Percentiles rank a stretch among this genome's conserved stretches.
These are phyloP conservation scores for Xylaria flabelliformis DNA, from an alignment of 495 filamentous ascomycete species.

Conservation along the genomic window DNA sequence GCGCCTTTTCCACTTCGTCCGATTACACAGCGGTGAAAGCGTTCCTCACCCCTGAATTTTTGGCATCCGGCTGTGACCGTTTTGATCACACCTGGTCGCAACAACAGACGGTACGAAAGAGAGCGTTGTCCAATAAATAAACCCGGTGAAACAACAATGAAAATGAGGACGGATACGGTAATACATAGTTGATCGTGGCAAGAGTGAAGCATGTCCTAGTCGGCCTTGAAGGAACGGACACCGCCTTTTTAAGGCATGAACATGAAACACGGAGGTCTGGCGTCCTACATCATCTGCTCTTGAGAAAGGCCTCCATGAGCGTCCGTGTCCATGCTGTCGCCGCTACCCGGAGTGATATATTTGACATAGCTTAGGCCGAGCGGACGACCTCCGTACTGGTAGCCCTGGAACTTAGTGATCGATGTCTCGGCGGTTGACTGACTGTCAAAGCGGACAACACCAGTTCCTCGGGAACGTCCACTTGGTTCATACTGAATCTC, in stretches of 20 bases:
- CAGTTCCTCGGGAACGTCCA: slow-evolving; percentile 91
- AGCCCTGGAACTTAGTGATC: slow-evolving; percentile 96
- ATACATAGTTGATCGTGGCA: slow-evolving; percentile 11
- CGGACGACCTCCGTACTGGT: slow-evolving; percentile 95
- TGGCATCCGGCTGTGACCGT: slow-evolving; percentile 2
- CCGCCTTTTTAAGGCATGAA: not conserved
- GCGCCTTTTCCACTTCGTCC: slow-evolving; percentile 21
- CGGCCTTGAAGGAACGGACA: not conserved
- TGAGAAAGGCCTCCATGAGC: slow-evolving; percentile 80
- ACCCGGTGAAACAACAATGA: not conserved
- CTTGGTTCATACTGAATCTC: slow-evolving; percentile 99
- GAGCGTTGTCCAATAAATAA: not conserved
- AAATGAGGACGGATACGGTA: slow-evolving; percentile 18
- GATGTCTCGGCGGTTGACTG: slow-evolving; percentile 87
- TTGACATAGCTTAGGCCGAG: slow-evolving; percentile 91
- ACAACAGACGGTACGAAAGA: not conserved
- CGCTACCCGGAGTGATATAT: slow-evolving; percentile 72
- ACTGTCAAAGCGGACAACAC: slow-evolving; percentile 90
- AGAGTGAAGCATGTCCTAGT: not conserved
- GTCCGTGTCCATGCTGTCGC: slow-evolving; percentile 84
- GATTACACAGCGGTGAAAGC: slow-evolving; percentile 17
- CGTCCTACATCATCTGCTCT: slow-evolving; percentile 90
- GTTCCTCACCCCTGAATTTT: slow-evolving; percentile 4
- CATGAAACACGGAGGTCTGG: not conserved
- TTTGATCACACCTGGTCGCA: not conserved